Conservation (phyloP, 345 rosid genomes). For the Aethionema arabicum region DNA sequence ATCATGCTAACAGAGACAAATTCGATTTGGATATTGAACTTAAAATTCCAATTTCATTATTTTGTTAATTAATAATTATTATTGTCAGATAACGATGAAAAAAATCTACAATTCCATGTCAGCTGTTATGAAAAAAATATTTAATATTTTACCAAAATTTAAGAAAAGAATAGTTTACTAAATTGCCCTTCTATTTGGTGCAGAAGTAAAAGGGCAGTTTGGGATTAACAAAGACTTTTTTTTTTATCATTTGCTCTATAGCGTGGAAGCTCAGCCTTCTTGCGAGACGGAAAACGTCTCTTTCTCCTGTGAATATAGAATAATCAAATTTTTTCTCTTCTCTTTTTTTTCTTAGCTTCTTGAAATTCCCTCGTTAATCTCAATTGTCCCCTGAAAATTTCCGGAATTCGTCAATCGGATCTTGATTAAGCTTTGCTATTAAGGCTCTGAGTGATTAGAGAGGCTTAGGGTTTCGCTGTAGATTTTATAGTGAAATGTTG, state of each 20-base stretch:
- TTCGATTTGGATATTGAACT: too few species aligned
- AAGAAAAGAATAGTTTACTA: not conserved
- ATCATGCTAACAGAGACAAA: too few species aligned
- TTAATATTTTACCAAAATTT: too few species aligned
- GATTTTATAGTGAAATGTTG: constrained; percentile 37
- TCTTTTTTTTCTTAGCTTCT: not conserved
- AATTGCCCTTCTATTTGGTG: not conserved
- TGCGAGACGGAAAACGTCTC: constrained; percentile 26
- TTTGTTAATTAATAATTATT: too few species aligned
- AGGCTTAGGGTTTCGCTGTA: constrained; percentile 23
- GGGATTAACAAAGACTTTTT: not conserved
- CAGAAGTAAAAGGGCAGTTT: constrained; percentile 24
- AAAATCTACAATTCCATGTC: too few species aligned
- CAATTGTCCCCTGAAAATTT: not conserved
- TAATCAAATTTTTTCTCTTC: constrained; percentile 4
- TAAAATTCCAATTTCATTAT: too few species aligned
- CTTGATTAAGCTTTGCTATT: constrained; percentile 11
- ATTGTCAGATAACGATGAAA: too few species aligned
- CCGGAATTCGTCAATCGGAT: constrained; percentile 6
- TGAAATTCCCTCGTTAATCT: constrained; percentile 28
- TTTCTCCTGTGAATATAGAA: constrained; percentile 20
- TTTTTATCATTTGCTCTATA: not conserved
- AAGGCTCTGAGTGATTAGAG: constrained; percentile 10
- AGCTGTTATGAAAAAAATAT: too few species aligned
- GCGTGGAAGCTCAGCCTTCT: constrained; percentile 38